phyloP scores from a whole-genome alignment of 2,329 filamentous ascomycete species.

The Fusarium cicatricum region DNA sequence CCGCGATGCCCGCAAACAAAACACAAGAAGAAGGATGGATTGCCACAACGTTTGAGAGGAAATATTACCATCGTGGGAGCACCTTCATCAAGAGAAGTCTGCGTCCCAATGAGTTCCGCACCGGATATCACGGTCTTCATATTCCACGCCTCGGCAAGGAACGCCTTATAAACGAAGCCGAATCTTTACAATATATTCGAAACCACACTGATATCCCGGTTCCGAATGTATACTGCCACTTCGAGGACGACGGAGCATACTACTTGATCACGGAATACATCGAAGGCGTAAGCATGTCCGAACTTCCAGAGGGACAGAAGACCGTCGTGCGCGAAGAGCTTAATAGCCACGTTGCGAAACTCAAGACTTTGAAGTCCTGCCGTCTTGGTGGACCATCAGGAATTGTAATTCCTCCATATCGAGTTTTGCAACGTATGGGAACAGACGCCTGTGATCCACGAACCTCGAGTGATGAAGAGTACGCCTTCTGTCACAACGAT shows the following conservation, averaged over 20 bases:
- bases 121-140: conserved; percentile 39
- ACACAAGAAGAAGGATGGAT: conserved; percentile 41
- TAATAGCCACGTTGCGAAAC: conserved; percentile 34
- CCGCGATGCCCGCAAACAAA: too few species aligned
- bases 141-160: conserved; percentile 44
- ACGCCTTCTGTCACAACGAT: conserved; percentile 40
- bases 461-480: conserved; percentile 24
- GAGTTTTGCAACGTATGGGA: conserved; percentile 36
- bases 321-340: conserved; percentile 38
- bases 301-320: conserved; percentile 40
- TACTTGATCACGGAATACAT: conserved; percentile 45
- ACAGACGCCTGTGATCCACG: conserved; percentile 35
- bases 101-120: conserved; percentile 42
- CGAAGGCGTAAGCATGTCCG: conserved; percentile 42
- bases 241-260: conserved; percentile 44
- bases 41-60: conserved; percentile 41
- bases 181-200: conserved; percentile 37
- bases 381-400: conserved; percentile 44
- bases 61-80: conserved; percentile 41
- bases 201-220: conserved; percentile 43
- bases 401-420: conserved; percentile 44
- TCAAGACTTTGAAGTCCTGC: conserved; percentile 41
- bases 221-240: conserved; percentile 37
- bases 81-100: conserved; percentile 46
- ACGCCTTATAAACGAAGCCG: conserved; percentile 44